phyloP scores from a whole-genome alignment of 139 green algal species.

The Chlamydomonas eustigma region DNA sequence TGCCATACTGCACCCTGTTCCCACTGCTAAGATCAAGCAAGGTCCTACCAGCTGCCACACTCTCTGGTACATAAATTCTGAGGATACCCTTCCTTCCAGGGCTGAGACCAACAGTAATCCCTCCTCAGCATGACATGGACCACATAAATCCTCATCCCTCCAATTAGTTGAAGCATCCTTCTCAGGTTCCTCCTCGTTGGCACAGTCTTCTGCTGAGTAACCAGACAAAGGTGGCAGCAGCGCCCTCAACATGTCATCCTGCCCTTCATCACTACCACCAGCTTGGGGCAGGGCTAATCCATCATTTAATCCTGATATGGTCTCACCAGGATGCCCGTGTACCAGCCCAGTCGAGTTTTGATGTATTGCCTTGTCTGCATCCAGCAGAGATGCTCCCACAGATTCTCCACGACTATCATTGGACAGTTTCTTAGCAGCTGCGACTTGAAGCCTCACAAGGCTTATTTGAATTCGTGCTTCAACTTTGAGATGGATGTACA shows the following conservation, averaged over 20 bases:
- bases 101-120: not conserved
- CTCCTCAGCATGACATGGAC: too few species aligned
- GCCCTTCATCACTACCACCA: too few species aligned
- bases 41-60: not conserved
- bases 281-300: not conserved
- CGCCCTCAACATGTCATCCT: too few species aligned
- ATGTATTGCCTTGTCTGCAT: not conserved
- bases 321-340: not conserved
- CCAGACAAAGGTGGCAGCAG: too few species aligned
- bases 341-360: not conserved
- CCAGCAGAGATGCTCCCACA: not conserved
- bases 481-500: constrained; percentile 32
- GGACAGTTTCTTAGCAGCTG: not conserved
- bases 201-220: too few species aligned
- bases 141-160: too few species aligned
- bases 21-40: constrained; percentile 20
- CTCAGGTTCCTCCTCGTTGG: too few species aligned
- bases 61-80: not conserved
- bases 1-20: constrained; percentile 29
- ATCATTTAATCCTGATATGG: not conserved
- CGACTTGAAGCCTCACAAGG: not conserved
- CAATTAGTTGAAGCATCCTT: too few species aligned
- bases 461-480: not conserved
- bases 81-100: not conserved
- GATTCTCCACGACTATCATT: not conserved